Base-by-base conservation (phyloP, 2,329 filamentous ascomycete species). In the Calonectria hawksworthii region DNA sequence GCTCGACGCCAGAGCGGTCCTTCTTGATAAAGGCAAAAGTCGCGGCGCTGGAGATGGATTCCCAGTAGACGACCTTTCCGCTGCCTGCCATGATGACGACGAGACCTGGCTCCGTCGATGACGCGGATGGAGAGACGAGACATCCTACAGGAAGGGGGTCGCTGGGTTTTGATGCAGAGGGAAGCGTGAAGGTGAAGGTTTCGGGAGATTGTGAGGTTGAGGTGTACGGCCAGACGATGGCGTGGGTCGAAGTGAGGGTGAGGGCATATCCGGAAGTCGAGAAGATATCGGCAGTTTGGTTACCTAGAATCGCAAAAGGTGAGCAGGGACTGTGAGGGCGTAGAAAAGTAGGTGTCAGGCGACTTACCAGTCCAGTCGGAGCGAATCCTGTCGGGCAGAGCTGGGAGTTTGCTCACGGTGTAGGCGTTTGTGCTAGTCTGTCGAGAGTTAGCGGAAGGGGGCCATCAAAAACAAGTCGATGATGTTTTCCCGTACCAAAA, bases 31-130 rank as follows among this genome's bases (percentile, higher is more conserved):
- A 91, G 76, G 94, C 95, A 70, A 98, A 90, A 0, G 95, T 95
- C 50, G 96, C 94, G 13, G 95, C 96, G 84, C 93, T 96, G 71
- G 96, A 96, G 76, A 99, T 94, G 50, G 95, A 98, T 83, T 99
- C 97, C 96, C 97, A 99, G 84, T 97, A 99, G 56, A 95, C 93
- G 68, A 99, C 92, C 84, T 93, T 96, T 68, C 97, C 97, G 64
- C 90, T 96, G 23, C 91, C 92, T 16, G 96, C 94, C 87, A 96
- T 95, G 47, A 99, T 90, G 47, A 98, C 91, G 34, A 99, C 92
- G 47, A 99, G 89, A 3, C 97, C 97, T 41, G 96, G 94, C 79
- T 98, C 94, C 64, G 92, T 92, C n/a, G 92, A 92, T 6, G 93
- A 93, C 14, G 94, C 93, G 7, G 95, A 94, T 65, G 94, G 93